These are phyloP conservation scores for Davidsoniella eucalypti DNA, from an alignment of 2,329 filamentous ascomycete species.

Conservation along the genomic window DNA sequence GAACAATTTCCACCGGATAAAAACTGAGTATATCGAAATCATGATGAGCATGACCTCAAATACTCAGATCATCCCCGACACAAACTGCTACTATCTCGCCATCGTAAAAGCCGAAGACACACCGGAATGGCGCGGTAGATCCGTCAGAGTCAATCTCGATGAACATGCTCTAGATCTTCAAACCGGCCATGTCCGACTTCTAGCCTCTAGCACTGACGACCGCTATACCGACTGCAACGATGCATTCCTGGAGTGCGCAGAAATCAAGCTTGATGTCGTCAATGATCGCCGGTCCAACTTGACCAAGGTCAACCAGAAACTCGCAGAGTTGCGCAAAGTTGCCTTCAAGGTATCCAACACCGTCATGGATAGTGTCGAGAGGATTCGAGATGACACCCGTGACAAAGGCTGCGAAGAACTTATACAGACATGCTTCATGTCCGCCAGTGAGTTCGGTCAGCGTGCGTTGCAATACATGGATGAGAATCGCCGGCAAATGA, in stretches of 20 bases:
- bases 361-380: slow-evolving; percentile 97
- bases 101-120: slow-evolving; percentile 68
- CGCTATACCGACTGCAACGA: slow-evolving; percentile 64
- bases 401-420: slow-evolving; percentile 84
- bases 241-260: slow-evolving; percentile 61
- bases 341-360: slow-evolving; percentile 93
- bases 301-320: slow-evolving; percentile 73
- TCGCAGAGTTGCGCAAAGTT: slow-evolving; percentile 89
- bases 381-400: slow-evolving; percentile 70
- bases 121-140: slow-evolving; percentile 67
- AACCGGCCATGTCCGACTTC: slow-evolving; percentile 67
- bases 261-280: slow-evolving; percentile 71
- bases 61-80: slow-evolving; percentile 30
- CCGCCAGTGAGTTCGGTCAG: slow-evolving; percentile 97
- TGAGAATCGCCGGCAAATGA: slow-evolving; percentile 87
- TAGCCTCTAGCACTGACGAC: slow-evolving; percentile 72
- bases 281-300: slow-evolving; percentile 89
- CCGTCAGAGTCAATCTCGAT: slow-evolving; percentile 52
- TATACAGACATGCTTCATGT: slow-evolving; percentile 94
- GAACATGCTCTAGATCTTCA: slow-evolving; percentile 75
- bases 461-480: slow-evolving; percentile 92
- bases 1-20: slow-evolving; percentile 28
- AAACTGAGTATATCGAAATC: slow-evolving; percentile 66
- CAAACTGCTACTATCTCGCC: slow-evolving; percentile 34
- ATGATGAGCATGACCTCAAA: slow-evolving; percentile 58